Conservation (phyloP, 148 eudicot genomes). For the Nepenthes gracilis region DNA sequence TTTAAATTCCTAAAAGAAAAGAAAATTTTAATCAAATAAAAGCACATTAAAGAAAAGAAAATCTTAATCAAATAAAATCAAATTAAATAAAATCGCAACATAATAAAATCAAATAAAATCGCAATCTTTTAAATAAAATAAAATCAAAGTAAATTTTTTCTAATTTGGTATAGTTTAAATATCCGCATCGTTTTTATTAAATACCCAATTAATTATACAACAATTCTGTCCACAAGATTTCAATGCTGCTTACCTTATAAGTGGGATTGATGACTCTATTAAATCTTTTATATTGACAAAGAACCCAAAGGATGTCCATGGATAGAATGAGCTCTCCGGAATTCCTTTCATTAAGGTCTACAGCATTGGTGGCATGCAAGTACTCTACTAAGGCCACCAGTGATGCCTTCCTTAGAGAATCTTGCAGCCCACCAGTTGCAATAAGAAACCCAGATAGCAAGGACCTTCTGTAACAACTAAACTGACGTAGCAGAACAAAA, state of each 20-base stretch:
- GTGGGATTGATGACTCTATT: conserved; percentile 81
- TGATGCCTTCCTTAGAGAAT: conserved; percentile 72
- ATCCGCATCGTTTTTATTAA: no score
- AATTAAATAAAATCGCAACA: no score
- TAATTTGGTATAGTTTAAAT: no score
- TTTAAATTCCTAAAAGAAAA: no score
- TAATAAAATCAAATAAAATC: no score
- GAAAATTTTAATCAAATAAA: no score
- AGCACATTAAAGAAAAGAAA: no score
- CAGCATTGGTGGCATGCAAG: conserved; percentile 33
- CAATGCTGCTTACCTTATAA: conserved; percentile 81
- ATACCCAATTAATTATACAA: no score
- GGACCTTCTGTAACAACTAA: conserved; percentile 64
- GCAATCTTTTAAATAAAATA: no score
- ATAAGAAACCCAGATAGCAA: conserved; percentile 73
- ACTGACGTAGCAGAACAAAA: conserved; percentile 57
- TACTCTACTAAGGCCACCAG: conserved; percentile 68
- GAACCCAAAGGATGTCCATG: conserved; percentile 75
- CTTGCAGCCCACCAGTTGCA: conserved; percentile 91
- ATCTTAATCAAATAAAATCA: no score
- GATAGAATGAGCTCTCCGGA: conserved; percentile 50
- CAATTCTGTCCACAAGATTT: no score
- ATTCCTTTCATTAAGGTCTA: conserved; percentile 15
- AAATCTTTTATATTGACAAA: conserved; percentile 63
- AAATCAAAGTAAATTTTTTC: no score